phyloP scores from a whole-genome alignment of 805 yeast species.

The Saccharomycopsis sp. region DNA sequence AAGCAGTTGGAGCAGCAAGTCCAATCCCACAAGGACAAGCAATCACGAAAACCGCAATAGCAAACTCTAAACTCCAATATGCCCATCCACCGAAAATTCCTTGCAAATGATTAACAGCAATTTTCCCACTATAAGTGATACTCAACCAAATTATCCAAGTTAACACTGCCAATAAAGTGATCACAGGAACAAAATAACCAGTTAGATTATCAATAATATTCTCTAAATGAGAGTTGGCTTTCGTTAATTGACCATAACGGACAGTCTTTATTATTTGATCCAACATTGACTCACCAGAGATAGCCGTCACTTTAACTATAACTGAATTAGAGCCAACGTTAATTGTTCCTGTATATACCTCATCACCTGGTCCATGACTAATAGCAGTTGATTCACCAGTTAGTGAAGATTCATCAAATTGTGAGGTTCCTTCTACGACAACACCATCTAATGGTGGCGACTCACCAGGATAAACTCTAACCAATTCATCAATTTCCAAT shows the following conservation, averaged over 20 bases:
- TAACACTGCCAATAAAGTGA: conserved; percentile 48
- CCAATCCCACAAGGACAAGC: conserved; percentile 88
- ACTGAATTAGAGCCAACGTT: conserved; percentile 52
- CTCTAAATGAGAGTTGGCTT: conserved; percentile 49
- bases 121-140: conserved; percentile 45
- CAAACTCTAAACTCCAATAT: conserved; percentile 71
- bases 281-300: conserved; percentile 57
- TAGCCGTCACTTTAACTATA: conserved; percentile 47
- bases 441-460: conserved; percentile 57
- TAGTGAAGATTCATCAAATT: conserved; percentile 55
- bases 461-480: conserved; percentile 46
- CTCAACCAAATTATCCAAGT: conserved; percentile 68
- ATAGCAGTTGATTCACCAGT: conserved; percentile 62
- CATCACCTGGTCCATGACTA: conserved; percentile 51
- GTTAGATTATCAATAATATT: conserved; percentile 62
- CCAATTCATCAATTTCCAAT: conserved; percentile 46
- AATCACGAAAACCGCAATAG: conserved; percentile 72
- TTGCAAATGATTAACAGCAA: conserved; percentile 52
- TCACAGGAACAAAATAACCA: conserved; percentile 66
- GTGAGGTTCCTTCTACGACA: conserved; percentile 38
- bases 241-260: conserved; percentile 62
- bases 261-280: conserved; percentile 67
- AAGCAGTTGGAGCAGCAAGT: conserved; percentile 77
- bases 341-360: conserved; percentile 65
- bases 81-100: conserved; percentile 68